Percentiles rank a stretch among this genome's conserved stretches.
These are phyloP conservation scores for Paramecium pentaurelia DNA, from an alignment of 73 alveolate species.

Conservation along the genomic window DNA sequence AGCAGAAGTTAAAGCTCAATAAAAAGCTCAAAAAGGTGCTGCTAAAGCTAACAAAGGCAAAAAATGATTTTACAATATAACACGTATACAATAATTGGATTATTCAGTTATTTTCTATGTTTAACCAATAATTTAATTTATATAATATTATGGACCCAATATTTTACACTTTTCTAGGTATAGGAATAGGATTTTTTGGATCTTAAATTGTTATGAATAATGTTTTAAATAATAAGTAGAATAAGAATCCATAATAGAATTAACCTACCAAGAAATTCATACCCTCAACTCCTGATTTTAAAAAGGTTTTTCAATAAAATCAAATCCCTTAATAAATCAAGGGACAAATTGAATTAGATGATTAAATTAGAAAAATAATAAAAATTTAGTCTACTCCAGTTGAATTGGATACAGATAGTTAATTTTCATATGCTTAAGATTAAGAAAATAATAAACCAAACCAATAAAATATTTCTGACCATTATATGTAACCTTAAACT, in stretches of 20 bases:
- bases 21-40: conserved; percentile 12
- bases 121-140: not conserved
- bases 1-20: conserved; percentile 19
- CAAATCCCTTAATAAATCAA: not conserved
- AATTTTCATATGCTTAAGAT: not conserved
- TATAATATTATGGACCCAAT: not conserved
- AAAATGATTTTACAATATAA: not conserved
- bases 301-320: not conserved
- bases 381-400: not conserved
- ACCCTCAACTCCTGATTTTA: not conserved
- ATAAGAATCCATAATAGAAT: not conserved
- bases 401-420: not conserved
- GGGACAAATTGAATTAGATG: not conserved
- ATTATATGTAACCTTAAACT: not conserved
- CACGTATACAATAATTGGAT: not conserved
- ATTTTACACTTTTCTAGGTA: not conserved
- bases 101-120: not conserved
- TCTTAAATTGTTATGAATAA: not conserved
- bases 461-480: not conserved
- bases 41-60: not conserved
- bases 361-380: not conserved
- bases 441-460: not conserved
- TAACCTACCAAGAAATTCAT: not conserved
- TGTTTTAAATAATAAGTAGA: not conserved
- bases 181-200: not conserved